A percentile compares a stretch with the other conserved stretches of the same genome.
phyloP scores from a whole-genome alignment of 2,329 filamentous ascomycete genomes.

The Paramyrothecium sp. region DNA sequence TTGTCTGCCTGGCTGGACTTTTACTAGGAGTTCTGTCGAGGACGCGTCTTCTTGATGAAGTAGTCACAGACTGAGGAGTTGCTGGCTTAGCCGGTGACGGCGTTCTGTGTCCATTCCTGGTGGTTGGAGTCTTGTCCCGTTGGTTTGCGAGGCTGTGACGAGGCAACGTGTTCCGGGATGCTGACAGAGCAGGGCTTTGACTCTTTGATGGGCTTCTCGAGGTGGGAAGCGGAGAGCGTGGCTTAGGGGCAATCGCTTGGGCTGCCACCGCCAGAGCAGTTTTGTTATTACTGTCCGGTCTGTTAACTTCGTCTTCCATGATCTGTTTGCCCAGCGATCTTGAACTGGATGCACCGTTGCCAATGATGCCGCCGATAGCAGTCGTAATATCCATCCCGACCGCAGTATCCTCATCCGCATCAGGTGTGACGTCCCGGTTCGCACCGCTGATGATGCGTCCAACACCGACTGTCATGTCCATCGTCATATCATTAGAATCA shows the following conservation, averaged over 20 bases:
- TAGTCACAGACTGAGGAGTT: slow-evolving; percentile 16
- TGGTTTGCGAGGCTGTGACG: slow-evolving; percentile 38
- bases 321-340: slow-evolving; percentile 47
- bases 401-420: slow-evolving; percentile 21
- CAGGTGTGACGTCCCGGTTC: slow-evolving; percentile 30
- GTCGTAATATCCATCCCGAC: slow-evolving; percentile 68
- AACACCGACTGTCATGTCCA: slow-evolving; percentile 58
- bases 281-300: slow-evolving; percentile 42
- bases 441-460: slow-evolving; percentile 48
- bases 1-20: slow-evolving; percentile 12
- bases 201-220: slow-evolving; percentile 10
- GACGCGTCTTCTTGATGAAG: slow-evolving; percentile 8
- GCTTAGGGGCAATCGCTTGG: slow-evolving; percentile 9
- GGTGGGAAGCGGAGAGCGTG: neutral
- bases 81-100: slow-evolving; percentile 20
- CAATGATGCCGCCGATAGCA: slow-evolving; percentile 62
- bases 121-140: slow-evolving; percentile 15
- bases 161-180: slow-evolving; percentile 47
- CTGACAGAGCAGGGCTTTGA: slow-evolving; percentile 54
- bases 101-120: slow-evolving; percentile 13
- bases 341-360: slow-evolving; percentile 23
- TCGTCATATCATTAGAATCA: slow-evolving; percentile 29
- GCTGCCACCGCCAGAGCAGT: slow-evolving; percentile 25
- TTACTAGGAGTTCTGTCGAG: slow-evolving; percentile 1
- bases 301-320: slow-evolving; percentile 58